Conservation (phyloP, 371 early-diverging fungal species). For the Fennellomyces sp. region DNA sequence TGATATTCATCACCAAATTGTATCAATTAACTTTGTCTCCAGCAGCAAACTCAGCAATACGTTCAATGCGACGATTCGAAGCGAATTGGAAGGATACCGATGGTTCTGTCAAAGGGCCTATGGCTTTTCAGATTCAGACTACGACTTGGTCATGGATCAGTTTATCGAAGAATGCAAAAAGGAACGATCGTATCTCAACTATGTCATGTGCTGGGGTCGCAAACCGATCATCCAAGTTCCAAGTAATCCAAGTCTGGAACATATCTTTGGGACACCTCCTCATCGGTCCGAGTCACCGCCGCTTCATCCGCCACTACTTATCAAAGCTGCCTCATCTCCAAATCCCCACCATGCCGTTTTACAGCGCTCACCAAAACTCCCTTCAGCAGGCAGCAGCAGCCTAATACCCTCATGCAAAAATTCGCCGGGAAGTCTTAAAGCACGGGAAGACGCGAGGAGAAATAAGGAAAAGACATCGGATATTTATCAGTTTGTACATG, state of each 20-base stretch:
- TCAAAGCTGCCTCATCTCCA: background rate
- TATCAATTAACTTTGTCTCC: constrained; percentile 17
- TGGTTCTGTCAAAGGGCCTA: constrained; percentile 3
- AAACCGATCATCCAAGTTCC: constrained; percentile 26
- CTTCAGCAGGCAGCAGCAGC: background rate
- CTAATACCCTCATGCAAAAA: background rate
- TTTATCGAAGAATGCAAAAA: constrained; percentile 16
- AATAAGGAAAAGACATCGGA: constrained; percentile 28
- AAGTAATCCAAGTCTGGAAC: background rate
- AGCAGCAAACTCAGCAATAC: constrained; percentile 23
- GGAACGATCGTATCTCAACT: constrained; percentile 29
- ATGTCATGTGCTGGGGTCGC: constrained; percentile 43
- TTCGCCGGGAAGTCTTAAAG: background rate
- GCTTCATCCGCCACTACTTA: background rate
- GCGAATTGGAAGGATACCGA: constrained; percentile 19
- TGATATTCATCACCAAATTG: constrained; percentile 34
- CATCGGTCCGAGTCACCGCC: background rate
- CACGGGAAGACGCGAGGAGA: constrained; percentile 1
- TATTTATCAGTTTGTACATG: constrained; percentile 38
- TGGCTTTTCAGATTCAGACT: background rate
- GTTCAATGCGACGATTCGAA: constrained; percentile 8
- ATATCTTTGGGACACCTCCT: background rate
- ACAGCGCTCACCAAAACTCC: background rate
- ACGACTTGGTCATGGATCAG: background rate
- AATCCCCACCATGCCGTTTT: background rate